A percentile compares a stretch with the other conserved stretches of the same genome.
phyloP scores from a whole-genome alignment of 139 green algal genomes.

The Auxenochlorella protothecoides region DNA sequence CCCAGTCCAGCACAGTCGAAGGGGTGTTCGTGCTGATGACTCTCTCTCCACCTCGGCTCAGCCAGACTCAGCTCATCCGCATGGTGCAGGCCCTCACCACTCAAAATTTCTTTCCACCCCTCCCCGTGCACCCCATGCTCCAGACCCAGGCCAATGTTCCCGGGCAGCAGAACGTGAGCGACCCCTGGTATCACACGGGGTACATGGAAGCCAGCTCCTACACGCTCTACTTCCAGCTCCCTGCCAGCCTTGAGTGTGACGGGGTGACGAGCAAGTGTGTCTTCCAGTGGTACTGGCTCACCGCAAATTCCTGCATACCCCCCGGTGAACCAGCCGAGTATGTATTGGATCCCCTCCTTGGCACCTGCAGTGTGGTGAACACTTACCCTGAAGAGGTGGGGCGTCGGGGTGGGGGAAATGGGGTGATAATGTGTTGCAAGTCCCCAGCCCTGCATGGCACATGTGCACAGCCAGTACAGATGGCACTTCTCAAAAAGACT shows the following conservation, averaged over 20 bases:
- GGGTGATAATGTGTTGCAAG: too few relatives aligned
- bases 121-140: background rate
- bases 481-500: too few relatives aligned
- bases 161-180: constrained; percentile 5
- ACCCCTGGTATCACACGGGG: constrained; percentile 13
- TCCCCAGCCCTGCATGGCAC: constrained; percentile 1
- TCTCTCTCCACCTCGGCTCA: background rate
- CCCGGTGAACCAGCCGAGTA: constrained; percentile 12
- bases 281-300: too few relatives aligned
- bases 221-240: constrained; percentile 29
- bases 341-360: background rate
- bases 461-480: constrained; percentile 6
- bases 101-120: too few relatives aligned
- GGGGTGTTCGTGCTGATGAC: background rate
- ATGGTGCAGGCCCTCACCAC: too few relatives aligned
- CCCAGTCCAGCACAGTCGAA: too few relatives aligned
- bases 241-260: constrained; percentile 16
- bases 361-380: too few relatives aligned
- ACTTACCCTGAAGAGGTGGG: too few relatives aligned
- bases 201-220: constrained; percentile 8
- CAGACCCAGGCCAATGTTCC: constrained; percentile 14
- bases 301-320: constrained; percentile 28
- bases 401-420: too few relatives aligned
- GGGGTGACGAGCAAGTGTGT: constrained; percentile 2
- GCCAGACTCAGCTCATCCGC: too few relatives aligned